Evolutionary conservation across 2,329 filamentous ascomycete species (phyloP), one percentile per base, ranked within the genome.

Genomic region (Plenodomus biglobosus): DNA sequence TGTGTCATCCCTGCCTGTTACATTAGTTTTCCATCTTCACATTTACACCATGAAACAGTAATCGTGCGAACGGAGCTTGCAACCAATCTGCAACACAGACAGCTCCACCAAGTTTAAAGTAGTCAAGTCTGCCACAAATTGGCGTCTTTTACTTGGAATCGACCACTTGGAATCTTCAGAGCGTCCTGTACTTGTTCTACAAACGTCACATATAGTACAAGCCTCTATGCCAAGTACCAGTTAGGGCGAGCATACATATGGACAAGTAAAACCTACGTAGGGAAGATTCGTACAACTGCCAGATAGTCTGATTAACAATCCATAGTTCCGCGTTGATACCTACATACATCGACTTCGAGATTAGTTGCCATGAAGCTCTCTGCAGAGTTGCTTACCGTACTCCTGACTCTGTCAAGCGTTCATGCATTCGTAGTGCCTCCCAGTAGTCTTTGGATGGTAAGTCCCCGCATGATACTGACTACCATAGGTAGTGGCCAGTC

Each of bases 321-420:
- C 22, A 34, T 20, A n/a, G n/a, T n/a, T n/a, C n/a, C n/a, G n/a
- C n/a, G n/a, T n/a, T n/a, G n/a, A n/a, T n/a, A n/a, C n/a, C n/a
- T n/a, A n/a, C n/a, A n/a, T n/a, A n/a, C n/a, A n/a, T n/a, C n/a
- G n/a, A 19, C 11, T 11, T 19, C 17, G 20, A 41, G 18, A 39
- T 27, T 34, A 42, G 18, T 46, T 53, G 62, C 27, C 5, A 69
- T 69, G 66, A 67, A 53, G 45, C 40, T 68, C 42, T 51, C 48
- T 41, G 45, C 52, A 1, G 56, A 55, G 15, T 20, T 63, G 1
- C 42, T 48, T 13, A 19, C 62, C 36, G 56, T 53, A 38, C 19
- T 68, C 37, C 22, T 68, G 44, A 58, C 59, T 15, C 8, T 64
- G 2, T 56, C 59, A 19, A 56, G 58, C 46, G 52, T 62, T 2